Evolutionary conservation across 441 rosid genomes (phyloP), one percentile per base, ranked within the genome.

Genomic region (Dalechampia spathulata): DNA sequence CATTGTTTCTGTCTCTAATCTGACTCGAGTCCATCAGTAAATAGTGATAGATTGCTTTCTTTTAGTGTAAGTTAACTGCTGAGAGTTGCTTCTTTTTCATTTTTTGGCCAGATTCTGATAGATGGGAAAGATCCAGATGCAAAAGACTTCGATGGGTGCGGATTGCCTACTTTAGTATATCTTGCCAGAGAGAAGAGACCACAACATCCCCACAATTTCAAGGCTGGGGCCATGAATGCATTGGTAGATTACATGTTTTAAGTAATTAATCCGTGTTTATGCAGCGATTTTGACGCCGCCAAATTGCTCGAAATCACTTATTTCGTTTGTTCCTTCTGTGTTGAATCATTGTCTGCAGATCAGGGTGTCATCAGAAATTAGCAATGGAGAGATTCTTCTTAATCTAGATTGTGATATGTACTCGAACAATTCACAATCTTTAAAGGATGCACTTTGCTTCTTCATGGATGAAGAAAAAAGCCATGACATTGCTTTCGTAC

Each of bases 331-430:
- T 30, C 14, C 12, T 30, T 43, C 23, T 9, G 3, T 36, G 9
- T 1, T 38, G 52, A 27, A 32, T 5, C 23, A 20, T 20, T 30
- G 22, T 55, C 25, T 19, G 66, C 72, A 89, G 95, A 59, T 89
- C 57, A 75, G 96, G 62, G 81, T 82, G 32, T 83, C 94, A 21
- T 76, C 81, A 41, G 70, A 61, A 46, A 79, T 89, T 5, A 86
- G 85, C 62, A 74, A 78, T 41, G 95, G 82, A 7, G 75, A 39
- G 44, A 55, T 84, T 25, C 71, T 84, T 68, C 82, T 82, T 4
- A 83, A 72, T 45, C 52, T 86, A 43, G 96, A 89, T 63, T 89
- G 96, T 58, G 97, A 89, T 69, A 84, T 89, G 97, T 89, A 84
- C 77, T 75, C 88, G 6, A 86, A 79, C 67, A 56, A 75, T 65